Base-by-base conservation (phyloP, 2,329 filamentous ascomycete species). In the Aspergillus neotritici region DNA sequence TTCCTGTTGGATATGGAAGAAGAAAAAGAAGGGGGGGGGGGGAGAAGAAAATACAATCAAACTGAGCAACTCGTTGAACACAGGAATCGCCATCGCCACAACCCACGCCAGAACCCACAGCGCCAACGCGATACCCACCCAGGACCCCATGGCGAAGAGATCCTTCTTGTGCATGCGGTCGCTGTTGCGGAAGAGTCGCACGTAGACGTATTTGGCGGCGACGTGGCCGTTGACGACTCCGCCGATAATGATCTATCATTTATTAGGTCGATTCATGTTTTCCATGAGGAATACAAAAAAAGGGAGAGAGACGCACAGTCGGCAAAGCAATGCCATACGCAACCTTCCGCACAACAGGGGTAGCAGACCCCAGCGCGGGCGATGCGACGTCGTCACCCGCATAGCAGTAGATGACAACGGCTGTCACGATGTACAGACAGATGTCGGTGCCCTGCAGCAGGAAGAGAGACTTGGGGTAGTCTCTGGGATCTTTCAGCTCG, bases 211-310 rank as follows among this genome's bases (percentile, higher is more conserved):
- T 56, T 83, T 83, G 34, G 70, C 72, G 2, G 78, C 79, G 1
- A 86, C 78, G 43, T 82, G 77, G 6, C 76, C 80, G 54, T 83
- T 81, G 44, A 86, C 81, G 10, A 84, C 80, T 30, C 82, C 83
- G 0, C 81, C 79, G 35, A 86, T 77, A 25, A 86, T 67, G 44
- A 86, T 85, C 60, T 62, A 34, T 14, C n/a, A 4, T n/a, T 28
- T 15, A 9, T 42, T 21, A 41, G 34, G n/a, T 28, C 34, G 4
- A n/a, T 11, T 4, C 29, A 4, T 6, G 12, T 17, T 12, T 6
- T 14, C 10, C 13, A 12, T 5, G 1, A 16, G 7, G 8, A 14
- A 11, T n/a, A 30, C 3, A 2, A 31, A 11, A 5, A 14, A 5
- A n/a, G 10, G 3, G 11, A n/a, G 3, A 6, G 11, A 15, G 2